These are phyloP conservation scores for Cytidiella melzeri DNA, from an alignment of 768 basidiomycete genomes.

Conservation along the genomic window DNA sequence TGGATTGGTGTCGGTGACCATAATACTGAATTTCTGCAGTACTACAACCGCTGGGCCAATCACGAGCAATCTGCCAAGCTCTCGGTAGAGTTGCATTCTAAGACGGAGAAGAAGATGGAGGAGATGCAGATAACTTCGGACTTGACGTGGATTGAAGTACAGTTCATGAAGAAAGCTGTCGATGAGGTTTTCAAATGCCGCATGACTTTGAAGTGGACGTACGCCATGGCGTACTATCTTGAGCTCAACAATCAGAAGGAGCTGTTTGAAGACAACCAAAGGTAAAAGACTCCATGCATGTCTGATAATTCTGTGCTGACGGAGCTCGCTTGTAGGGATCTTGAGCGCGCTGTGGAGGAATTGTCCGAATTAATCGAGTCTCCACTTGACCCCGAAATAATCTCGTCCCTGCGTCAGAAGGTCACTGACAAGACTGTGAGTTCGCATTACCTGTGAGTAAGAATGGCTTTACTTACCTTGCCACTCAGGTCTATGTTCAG, in stretches of 20 bases:
- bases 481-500: slow-evolving; percentile 78
- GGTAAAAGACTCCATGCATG: slow-evolving; percentile 32
- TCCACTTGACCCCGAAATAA: slow-evolving; percentile 82
- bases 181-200: slow-evolving; percentile 88
- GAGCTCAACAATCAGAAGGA: slow-evolving; percentile 88
- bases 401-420: slow-evolving; percentile 78
- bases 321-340: slow-evolving; percentile 48
- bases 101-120: slow-evolving; percentile 99
- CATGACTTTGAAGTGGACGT: slow-evolving; percentile 98
- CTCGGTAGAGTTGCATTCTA: slow-evolving; percentile 83
- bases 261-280: slow-evolving; percentile 95
- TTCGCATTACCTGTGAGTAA: slow-evolving; percentile 10
- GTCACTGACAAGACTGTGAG: slow-evolving; percentile 93
- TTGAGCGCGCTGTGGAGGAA: slow-evolving; percentile 94
- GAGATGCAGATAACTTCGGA: slow-evolving; percentile 93
- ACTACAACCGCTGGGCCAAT: slow-evolving; percentile 99
- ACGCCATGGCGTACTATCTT: slow-evolving; percentile 98
- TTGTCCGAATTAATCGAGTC: slow-evolving; percentile 88
- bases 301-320: slow-evolving; percentile 4
- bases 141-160: slow-evolving; percentile 97
- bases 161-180: slow-evolving; percentile 98
- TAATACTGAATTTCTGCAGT: slow-evolving; percentile 56
- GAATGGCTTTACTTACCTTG: background rate
- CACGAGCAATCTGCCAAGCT: slow-evolving; percentile 99
- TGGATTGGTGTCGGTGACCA: no score